Conservation (phyloP, 1,284 basidiomycete species). For the Coriolopsis trogii region DNA sequence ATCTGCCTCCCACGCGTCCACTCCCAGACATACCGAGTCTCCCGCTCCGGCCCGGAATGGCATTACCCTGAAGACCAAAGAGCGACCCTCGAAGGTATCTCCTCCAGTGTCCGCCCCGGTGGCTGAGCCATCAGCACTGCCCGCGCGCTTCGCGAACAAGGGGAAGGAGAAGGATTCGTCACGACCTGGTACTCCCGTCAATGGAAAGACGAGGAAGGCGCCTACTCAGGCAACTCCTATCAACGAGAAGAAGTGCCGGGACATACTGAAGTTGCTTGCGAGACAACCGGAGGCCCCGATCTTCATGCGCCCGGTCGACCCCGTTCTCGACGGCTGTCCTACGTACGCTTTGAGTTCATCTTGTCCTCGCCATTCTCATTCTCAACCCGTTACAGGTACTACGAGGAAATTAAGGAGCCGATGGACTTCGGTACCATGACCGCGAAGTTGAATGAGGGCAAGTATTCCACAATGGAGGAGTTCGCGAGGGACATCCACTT, state of each 20-base stretch:
- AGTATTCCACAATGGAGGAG: slow-evolving; percentile 81
- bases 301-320: slow-evolving; percentile 88
- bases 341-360: slow-evolving; percentile 55
- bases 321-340: slow-evolving; percentile 80
- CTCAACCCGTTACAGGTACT: slow-evolving; percentile 63
- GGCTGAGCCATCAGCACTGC: slow-evolving; percentile 31
- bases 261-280: slow-evolving; percentile 66
- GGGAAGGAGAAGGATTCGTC: slow-evolving; percentile 55
- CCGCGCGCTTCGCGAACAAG: slow-evolving; percentile 44
- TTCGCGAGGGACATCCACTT: slow-evolving; percentile 84
- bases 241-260: slow-evolving; percentile 81
- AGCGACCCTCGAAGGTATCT: slow-evolving; percentile 39
- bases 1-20: slow-evolving; percentile 13
- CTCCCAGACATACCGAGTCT: slow-evolving; percentile 15
- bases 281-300: slow-evolving; percentile 76
- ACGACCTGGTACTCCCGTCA: slow-evolving; percentile 35
- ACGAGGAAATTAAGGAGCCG: slow-evolving; percentile 90
- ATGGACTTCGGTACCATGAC: slow-evolving; percentile 94
- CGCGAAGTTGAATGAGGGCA: slow-evolving; percentile 66
- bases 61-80: slow-evolving; percentile 29
- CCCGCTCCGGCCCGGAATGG: slow-evolving; percentile 19
- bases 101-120: slow-evolving; percentile 24
- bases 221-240: slow-evolving; percentile 50
- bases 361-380: slow-evolving; percentile 11
- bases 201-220: slow-evolving; percentile 46